Percentiles rank a stretch among this genome's conserved stretches.
Conservation (phyloP, 768 basidiomycete genomes). For the Hypsizygus marmoreus region DNA sequence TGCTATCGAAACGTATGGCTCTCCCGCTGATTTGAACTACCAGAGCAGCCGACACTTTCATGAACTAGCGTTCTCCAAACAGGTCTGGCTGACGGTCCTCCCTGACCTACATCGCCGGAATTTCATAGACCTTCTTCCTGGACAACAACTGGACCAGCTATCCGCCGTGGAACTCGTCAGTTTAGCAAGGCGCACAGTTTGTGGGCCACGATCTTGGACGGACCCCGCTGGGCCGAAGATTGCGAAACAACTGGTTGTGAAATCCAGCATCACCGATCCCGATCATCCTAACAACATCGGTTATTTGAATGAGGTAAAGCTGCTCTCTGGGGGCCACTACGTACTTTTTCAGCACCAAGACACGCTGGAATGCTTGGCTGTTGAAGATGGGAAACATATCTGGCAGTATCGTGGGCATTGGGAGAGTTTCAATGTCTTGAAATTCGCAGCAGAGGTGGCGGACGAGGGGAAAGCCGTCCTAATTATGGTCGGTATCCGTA, state of each 20-base stretch:
- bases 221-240: background rate
- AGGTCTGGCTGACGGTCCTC: slow-evolving; percentile 10
- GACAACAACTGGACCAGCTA: slow-evolving; percentile 3
- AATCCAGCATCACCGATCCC: background rate
- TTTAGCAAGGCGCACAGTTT: slow-evolving; percentile 4
- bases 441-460: background rate
- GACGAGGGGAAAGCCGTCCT: background rate
- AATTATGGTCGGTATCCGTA: background rate
- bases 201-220: slow-evolving; percentile 14
- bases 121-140: slow-evolving; percentile 13
- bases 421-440: background rate
- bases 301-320: background rate
- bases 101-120: slow-evolving; percentile 7
- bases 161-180: slow-evolving; percentile 7
- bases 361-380: background rate
- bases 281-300: background rate
- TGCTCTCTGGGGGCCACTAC: background rate
- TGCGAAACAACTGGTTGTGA: background rate
- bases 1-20: background rate
- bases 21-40: too few species aligned
- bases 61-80: slow-evolving; percentile 4
- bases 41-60: slow-evolving; percentile 8
- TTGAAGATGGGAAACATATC: background rate
- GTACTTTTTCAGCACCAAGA: background rate
- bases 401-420: background rate